A percentile compares a stretch with the other conserved stretches of the same genome.
Evolutionary conservation across 257 asterid species (phyloP).

Genomic region (Leonotis leonurus): DNA sequence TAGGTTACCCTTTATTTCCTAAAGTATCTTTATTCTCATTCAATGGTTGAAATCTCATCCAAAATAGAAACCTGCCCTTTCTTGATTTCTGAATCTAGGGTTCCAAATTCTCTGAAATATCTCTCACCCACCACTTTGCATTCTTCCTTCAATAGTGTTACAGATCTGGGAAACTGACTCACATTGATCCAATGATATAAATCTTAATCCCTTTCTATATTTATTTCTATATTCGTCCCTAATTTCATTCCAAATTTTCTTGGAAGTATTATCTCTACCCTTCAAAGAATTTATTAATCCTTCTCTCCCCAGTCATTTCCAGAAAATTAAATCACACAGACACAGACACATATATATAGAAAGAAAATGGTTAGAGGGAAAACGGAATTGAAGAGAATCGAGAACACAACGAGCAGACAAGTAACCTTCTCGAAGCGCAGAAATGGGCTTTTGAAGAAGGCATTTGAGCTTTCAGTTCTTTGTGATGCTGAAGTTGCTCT

Average conservation of each 20-base stretch:
- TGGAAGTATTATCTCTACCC: not conserved
- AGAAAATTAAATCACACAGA: not conserved
- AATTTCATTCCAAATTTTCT: not conserved
- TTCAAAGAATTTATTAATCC: not conserved
- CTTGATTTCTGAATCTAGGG: constrained; percentile 17
- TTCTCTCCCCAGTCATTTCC: not conserved
- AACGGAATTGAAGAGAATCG: constrained; percentile 48
- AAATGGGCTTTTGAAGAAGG: constrained; percentile 55
- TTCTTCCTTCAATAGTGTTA: not conserved
- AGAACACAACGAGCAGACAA: constrained; percentile 49
- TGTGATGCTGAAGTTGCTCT: constrained; percentile 63
- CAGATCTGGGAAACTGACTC: constrained; percentile 34
- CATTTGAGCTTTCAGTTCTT: constrained; percentile 59
- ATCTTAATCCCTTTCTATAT: not conserved
- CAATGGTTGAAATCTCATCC: not conserved
- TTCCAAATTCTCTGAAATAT: not conserved
- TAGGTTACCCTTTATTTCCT: constrained; percentile 2
- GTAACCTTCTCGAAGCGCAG: constrained; percentile 59
- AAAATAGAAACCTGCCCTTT: constrained; percentile 3
- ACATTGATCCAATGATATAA: not conserved
- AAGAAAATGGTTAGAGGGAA: constrained; percentile 54
- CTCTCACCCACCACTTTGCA: not conserved
- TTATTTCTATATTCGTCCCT: constrained; percentile 2
- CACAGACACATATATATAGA: not conserved
- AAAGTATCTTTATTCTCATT: not conserved